These are phyloP conservation scores for Artemisia argyi DNA, from an alignment of 129 eudicot species.

Conservation along the genomic window DNA sequence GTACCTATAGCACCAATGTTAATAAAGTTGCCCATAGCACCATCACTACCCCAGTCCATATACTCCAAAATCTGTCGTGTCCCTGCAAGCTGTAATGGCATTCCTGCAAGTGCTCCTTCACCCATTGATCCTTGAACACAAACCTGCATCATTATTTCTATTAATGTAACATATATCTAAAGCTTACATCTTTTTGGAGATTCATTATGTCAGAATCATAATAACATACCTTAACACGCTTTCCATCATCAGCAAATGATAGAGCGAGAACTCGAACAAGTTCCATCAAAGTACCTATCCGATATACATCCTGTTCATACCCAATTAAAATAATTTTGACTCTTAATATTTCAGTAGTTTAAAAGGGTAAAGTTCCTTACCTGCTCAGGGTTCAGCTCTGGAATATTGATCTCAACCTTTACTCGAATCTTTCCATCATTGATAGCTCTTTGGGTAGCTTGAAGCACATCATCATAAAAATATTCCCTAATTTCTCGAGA, in stretches of 20 bases:
- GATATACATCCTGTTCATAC: conserved; percentile 86
- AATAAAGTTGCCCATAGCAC: conserved; percentile 82
- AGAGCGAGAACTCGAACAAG: conserved; percentile 89
- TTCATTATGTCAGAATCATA: background rate
- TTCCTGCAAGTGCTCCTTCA: conserved; percentile 93
- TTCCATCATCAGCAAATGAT: conserved; percentile 98
- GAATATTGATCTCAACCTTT: conserved; percentile 93
- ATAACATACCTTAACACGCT: conserved; percentile 75
- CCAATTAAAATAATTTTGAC: conserved; percentile 25
- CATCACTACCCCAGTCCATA: conserved; percentile 99
- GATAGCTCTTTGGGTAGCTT: conserved; percentile 88
- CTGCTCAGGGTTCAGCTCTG: conserved; percentile 93
- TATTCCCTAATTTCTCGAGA: conserved; percentile 96
- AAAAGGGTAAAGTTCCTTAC: conserved; percentile 44
- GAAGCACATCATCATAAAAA: conserved; percentile 90
- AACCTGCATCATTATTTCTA: conserved; percentile 44
- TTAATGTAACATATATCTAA: background rate
- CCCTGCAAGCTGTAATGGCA: conserved; percentile 99
- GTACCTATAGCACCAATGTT: conserved; percentile 92
- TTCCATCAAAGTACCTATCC: conserved; percentile 98
- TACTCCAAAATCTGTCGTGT: conserved; percentile 84
- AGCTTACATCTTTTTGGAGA: background rate
- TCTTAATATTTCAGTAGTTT: conserved; percentile 10
- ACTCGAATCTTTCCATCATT: conserved; percentile 81
- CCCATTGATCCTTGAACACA: conserved; percentile 99